Evolutionary conservation across 177 flowering plant species (phyloP).

Genomic region (Viscum album): DNA sequence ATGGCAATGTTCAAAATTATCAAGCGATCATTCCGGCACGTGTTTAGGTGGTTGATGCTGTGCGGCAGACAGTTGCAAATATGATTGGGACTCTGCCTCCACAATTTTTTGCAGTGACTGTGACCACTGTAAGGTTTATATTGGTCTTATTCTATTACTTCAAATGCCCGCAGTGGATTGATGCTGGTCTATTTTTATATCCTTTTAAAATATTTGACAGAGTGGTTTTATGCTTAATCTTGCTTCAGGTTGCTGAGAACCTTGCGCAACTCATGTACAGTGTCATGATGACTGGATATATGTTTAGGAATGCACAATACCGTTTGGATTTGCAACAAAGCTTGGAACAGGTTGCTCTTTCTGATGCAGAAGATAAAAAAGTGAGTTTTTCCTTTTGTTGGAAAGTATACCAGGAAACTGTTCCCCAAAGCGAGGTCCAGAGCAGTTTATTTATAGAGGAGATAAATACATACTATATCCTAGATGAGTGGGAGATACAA

Average conservation of each 20-base stretch:
- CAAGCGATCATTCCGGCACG: not conserved
- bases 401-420: too few relatives aligned
- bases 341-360: constrained; percentile 88
- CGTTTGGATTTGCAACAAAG: constrained; percentile 85
- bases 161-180: too few relatives aligned
- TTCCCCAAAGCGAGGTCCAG: too few relatives aligned
- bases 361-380: constrained; percentile 52
- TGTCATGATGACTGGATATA: constrained; percentile 95
- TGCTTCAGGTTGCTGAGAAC: constrained; percentile 90
- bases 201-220: not conserved
- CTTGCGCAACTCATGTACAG: constrained; percentile 99
- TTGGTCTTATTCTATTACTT: not conserved
- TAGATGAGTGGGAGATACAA: too few relatives aligned
- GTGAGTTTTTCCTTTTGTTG: constrained; percentile 13
- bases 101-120: constrained; percentile 86
- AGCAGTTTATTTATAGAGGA: too few relatives aligned
- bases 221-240: not conserved
- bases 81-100: constrained; percentile 96
- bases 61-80: constrained; percentile 94
- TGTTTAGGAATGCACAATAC: constrained; percentile 90
- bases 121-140: constrained; percentile 63
- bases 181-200: not conserved
- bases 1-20: not conserved
- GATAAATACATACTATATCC: too few relatives aligned
- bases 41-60: constrained; percentile 83